Evolutionary conservation across 108 stramenopile genomes (phyloP).

Genomic region (Conticribra guillardii): DNA sequence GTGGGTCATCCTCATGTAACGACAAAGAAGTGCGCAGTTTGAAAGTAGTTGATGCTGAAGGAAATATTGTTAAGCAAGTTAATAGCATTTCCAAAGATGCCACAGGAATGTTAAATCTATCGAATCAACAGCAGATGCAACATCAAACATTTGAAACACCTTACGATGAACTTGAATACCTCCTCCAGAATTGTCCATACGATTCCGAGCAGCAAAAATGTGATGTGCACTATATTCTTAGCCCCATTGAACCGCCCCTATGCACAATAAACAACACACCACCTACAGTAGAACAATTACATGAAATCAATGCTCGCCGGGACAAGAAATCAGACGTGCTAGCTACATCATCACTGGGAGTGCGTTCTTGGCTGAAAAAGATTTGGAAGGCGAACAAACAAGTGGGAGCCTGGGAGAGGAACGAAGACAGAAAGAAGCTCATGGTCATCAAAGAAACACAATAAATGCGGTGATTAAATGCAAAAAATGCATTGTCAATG

Average conservation of each 20-base stretch:
- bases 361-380: slow-evolving; percentile 42
- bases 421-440: background rate
- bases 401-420: slow-evolving; percentile 39
- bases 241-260: slow-evolving; percentile 33
- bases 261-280: slow-evolving; percentile 12
- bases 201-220: slow-evolving; percentile 42
- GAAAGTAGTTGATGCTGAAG: slow-evolving; percentile 30
- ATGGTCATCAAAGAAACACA: too few relatives aligned
- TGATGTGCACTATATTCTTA: slow-evolving; percentile 37
- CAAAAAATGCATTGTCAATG: too few relatives aligned
- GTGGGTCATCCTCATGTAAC: background rate
- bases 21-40: slow-evolving; percentile 8
- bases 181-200: slow-evolving; percentile 45
- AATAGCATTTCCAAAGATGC: background rate
- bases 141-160: slow-evolving; percentile 31
- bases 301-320: slow-evolving; percentile 37
- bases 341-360: slow-evolving; percentile 23
- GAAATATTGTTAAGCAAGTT: slow-evolving; percentile 17
- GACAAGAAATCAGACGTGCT: slow-evolving; percentile 37
- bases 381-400: slow-evolving; percentile 53
- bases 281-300: slow-evolving; percentile 46
- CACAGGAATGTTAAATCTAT: too few relatives aligned
- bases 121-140: slow-evolving; percentile 11
- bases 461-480: too few relatives aligned
- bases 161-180: slow-evolving; percentile 43